Percentiles rank a stretch among this genome's conserved stretches.
Conservation (phyloP, 805 yeast species). For the Saccharomycopsis sp. region DNA sequence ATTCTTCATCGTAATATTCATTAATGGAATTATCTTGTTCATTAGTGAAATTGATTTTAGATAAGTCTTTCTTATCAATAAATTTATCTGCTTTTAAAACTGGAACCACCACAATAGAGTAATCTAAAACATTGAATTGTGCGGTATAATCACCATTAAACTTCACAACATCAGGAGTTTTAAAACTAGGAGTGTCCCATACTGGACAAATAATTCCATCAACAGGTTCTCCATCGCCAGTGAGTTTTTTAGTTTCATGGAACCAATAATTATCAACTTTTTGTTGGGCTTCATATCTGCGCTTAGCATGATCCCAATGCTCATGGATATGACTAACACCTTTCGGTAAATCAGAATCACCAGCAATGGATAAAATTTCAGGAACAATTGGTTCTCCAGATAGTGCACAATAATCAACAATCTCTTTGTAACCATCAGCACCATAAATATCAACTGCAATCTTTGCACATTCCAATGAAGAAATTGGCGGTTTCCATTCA, state of each 20-base stretch:
- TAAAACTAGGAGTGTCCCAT: slow-evolving; percentile 32
- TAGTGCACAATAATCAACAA: slow-evolving; percentile 22
- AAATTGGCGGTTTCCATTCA: slow-evolving; percentile 31
- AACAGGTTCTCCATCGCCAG: slow-evolving; percentile 30
- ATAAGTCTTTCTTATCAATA: slow-evolving; percentile 20
- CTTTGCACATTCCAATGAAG: slow-evolving; percentile 21
- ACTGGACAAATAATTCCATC: slow-evolving; percentile 43
- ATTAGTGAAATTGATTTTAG: slow-evolving; percentile 19
- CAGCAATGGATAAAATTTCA: slow-evolving; percentile 23
- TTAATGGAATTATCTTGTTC: slow-evolving; percentile 25
- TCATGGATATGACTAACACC: slow-evolving; percentile 20
- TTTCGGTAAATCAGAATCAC: slow-evolving; percentile 5
- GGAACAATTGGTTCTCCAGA: slow-evolving; percentile 27
- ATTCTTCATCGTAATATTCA: slow-evolving; percentile 36
- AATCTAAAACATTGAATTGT: slow-evolving; percentile 31
- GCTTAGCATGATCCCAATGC: slow-evolving; percentile 31
- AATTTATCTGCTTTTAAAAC: slow-evolving; percentile 29
- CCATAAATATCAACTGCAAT: slow-evolving; percentile 24
- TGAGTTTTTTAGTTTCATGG: slow-evolving; percentile 22
- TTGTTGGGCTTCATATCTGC: slow-evolving; percentile 28
- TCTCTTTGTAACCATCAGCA: slow-evolving; percentile 28
- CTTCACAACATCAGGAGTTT: slow-evolving; percentile 20
- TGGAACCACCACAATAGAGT: slow-evolving; percentile 34
- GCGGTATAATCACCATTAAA: slow-evolving; percentile 34
- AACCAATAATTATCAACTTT: slow-evolving; percentile 30